Conservation (phyloP, 2,329 filamentous ascomycete species). For the Cladorrhinum sp. region DNA sequence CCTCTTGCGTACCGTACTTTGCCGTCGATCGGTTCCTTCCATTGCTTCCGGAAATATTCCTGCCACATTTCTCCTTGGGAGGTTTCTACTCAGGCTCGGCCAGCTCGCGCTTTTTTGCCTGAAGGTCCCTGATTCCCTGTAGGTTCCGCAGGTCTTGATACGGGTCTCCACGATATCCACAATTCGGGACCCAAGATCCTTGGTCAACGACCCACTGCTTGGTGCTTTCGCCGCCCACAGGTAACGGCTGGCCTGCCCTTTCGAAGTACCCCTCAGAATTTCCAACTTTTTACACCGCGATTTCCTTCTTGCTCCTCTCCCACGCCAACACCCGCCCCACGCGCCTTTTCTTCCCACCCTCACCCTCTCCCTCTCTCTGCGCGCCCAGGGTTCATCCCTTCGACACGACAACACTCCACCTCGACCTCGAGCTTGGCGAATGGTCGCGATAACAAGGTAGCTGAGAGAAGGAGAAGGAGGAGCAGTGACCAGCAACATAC, state of each 20-base stretch:
- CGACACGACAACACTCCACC: neutral
- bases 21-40: too few species aligned
- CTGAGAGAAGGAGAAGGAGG: conserved; percentile 17
- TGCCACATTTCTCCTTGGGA: too few species aligned
- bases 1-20: conserved; percentile 8
- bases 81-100: too few species aligned
- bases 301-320: conserved; percentile 4
- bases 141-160: neutral
- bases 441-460: conserved; percentile 17
- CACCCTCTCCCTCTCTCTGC: neutral
- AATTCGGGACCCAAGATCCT: conserved; percentile 15
- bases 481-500: too few species aligned
- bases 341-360: conserved; percentile 4
- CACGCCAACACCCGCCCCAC: conserved; percentile 12
- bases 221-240: conserved; percentile 13
- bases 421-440: conserved; percentile 12
- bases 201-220: conserved; percentile 12
- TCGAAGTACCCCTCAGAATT: conserved; percentile 17
- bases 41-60: too few species aligned
- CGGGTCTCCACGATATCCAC: conserved; percentile 20
- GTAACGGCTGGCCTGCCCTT: conserved; percentile 13
- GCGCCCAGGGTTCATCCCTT: neutral
- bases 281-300: conserved; percentile 11
- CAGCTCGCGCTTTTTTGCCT: conserved; percentile 11
- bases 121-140: conserved; percentile 7